Percentiles rank a stretch among this genome's conserved stretches.
These are phyloP conservation scores for Nannochloris sp. DNA, from an alignment of 139 green algal species.

Conservation along the genomic window DNA sequence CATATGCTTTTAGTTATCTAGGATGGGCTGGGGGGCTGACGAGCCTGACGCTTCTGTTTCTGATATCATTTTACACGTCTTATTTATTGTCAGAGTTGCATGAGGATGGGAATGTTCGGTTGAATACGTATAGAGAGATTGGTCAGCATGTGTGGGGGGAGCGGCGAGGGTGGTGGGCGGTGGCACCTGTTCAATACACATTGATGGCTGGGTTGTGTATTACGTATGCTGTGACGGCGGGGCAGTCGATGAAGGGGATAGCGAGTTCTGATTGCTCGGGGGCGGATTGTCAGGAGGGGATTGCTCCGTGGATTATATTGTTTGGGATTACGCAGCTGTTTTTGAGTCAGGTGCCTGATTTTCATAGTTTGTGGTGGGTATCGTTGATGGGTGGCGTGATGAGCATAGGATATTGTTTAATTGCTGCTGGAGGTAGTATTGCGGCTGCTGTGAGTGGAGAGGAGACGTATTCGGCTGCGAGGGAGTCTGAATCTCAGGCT, in stretches of 20 bases:
- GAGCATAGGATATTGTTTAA: slow-evolving; percentile 40
- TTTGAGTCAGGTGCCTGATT: slow-evolving; percentile 42
- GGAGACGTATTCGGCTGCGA: not conserved
- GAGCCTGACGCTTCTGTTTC: slow-evolving; percentile 16
- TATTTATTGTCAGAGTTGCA: slow-evolving; percentile 42
- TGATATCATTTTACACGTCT: slow-evolving; percentile 38
- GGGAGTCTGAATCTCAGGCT: slow-evolving; percentile 7
- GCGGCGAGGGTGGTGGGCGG: not conserved
- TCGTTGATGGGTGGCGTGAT: slow-evolving; percentile 47
- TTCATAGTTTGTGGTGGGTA: slow-evolving; percentile 52
- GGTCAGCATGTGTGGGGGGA: slow-evolving; percentile 31
- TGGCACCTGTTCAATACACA: slow-evolving; percentile 28
- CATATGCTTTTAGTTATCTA: slow-evolving; percentile 46
- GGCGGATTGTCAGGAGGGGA: slow-evolving; percentile 19
- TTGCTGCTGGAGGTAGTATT: slow-evolving; percentile 27
- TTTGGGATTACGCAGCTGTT: slow-evolving; percentile 42
- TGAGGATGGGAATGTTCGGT: slow-evolving; percentile 27
- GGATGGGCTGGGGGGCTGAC: slow-evolving; percentile 31
- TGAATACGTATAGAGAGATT: slow-evolving; percentile 42
- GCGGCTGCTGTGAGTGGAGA: not conserved
- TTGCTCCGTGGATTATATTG: slow-evolving; percentile 27
- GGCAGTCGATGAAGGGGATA: slow-evolving; percentile 40
- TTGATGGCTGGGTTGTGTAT: slow-evolving; percentile 41
- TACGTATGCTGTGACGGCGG: slow-evolving; percentile 49
- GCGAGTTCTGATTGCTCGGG: slow-evolving; percentile 11